Percentiles rank a stretch among this genome's conserved stretches.
These are phyloP conservation scores for Deinandra increscens DNA, from an alignment of 129 eudicot genomes.

Conservation along the genomic window DNA sequence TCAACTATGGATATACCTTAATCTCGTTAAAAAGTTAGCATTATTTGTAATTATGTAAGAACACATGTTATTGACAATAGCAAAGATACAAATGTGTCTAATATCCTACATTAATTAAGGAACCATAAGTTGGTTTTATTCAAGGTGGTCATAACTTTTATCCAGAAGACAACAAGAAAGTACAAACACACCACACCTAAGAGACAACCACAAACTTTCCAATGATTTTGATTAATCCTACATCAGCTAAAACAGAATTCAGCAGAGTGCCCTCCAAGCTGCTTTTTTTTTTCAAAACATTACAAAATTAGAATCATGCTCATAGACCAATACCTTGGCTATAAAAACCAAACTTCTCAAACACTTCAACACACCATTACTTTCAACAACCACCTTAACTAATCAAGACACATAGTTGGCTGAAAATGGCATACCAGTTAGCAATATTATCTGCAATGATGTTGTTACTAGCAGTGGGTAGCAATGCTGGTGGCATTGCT, in stretches of 20 bases:
- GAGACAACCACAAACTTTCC: conserved; percentile 2
- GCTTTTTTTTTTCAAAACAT: neutral
- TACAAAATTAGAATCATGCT: neutral
- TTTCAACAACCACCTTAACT: neutral
- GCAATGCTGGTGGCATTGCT: conserved; percentile 39
- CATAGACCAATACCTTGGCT: neutral
- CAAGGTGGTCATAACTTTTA: neutral
- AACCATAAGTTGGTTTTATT: neutral
- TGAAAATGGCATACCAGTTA: conserved; percentile 18
- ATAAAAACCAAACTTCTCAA: conserved; percentile 16
- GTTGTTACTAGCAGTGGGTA: conserved; percentile 18
- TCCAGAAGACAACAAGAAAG: conserved; percentile 9
- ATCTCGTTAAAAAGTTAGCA: neutral
- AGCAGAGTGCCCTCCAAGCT: conserved; percentile 27
- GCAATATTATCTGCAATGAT: conserved; percentile 19
- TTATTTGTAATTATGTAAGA: neutral
- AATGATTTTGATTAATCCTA: neutral
- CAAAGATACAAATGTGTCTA: neutral
- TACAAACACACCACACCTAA: conserved; percentile 19
- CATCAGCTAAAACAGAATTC: conserved; percentile 13
- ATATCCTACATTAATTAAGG: neutral
- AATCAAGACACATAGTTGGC: neutral
- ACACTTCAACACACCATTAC: conserved; percentile 1
- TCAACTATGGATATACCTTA: neutral
- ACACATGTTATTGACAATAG: neutral